phyloP scores from a whole-genome alignment of 2,329 filamentous ascomycete genomes.

The Tricladium varicosporioides region DNA sequence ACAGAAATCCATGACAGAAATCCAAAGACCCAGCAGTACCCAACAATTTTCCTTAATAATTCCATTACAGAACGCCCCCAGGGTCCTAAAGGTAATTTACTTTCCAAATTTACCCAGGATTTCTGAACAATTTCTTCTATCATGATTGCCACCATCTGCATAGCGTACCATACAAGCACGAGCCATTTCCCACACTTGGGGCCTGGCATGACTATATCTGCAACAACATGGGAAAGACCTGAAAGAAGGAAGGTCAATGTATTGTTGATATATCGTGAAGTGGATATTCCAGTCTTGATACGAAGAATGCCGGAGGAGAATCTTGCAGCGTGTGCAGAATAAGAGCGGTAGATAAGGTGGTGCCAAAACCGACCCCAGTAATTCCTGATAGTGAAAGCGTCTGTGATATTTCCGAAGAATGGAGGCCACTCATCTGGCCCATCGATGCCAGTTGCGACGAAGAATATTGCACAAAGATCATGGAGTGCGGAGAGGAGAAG shows the following conservation, averaged over 20 bases:
- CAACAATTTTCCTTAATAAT: background rate
- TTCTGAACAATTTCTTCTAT: background rate
- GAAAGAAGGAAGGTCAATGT: background rate
- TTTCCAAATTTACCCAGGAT: background rate
- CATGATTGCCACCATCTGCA: background rate
- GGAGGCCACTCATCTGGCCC: slow-evolving; percentile 6
- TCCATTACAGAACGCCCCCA: background rate
- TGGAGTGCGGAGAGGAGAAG: slow-evolving; percentile 3
- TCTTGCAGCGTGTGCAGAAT: background rate
- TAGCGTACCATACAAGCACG: background rate
- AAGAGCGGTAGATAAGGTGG: slow-evolving; percentile 5
- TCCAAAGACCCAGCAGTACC: background rate
- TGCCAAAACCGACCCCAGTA: slow-evolving; percentile 15
- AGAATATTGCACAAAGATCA: slow-evolving; percentile 5
- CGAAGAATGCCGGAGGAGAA: slow-evolving; percentile 3
- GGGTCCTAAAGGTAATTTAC: background rate
- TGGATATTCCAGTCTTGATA: background rate
- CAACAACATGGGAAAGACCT: background rate
- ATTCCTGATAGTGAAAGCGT: slow-evolving; percentile 8
- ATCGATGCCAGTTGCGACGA: slow-evolving; percentile 8
- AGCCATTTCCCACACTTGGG: background rate
- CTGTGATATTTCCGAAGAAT: slow-evolving; percentile 6
- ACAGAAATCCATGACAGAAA: background rate
- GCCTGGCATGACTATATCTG: background rate
- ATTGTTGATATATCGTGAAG: background rate